Evolutionary conservation across 345 rosid genomes (phyloP).

Genomic region (Murraya koenigii): DNA sequence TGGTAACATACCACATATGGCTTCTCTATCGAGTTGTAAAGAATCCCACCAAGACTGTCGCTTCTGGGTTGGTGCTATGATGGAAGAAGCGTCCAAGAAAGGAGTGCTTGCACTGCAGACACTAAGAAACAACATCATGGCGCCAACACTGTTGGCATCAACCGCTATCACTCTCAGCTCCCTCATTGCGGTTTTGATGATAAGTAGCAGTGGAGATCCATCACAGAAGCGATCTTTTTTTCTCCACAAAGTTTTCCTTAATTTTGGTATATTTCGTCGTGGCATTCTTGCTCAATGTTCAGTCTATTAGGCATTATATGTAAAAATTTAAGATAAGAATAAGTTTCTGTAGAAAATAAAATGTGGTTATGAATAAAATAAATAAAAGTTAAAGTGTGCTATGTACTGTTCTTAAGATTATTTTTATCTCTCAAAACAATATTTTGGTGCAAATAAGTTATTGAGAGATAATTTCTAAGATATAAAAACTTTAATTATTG

Average conservation of each 20-base stretch:
- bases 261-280: conserved; percentile 64
- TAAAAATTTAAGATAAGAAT: no score
- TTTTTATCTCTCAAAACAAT: no score
- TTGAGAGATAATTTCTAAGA: no score
- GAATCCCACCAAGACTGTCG: conserved; percentile 71
- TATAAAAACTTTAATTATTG: no score
- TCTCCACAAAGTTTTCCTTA: conserved; percentile 64
- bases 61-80: conserved; percentile 83
- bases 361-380: no score
- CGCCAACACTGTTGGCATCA: conserved; percentile 83
- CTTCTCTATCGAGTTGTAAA: conserved; percentile 55
- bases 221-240: conserved; percentile 44
- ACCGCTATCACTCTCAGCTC: conserved; percentile 83
- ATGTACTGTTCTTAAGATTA: no score
- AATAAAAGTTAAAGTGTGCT: no score
- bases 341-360: no score
- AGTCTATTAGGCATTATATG: conserved; percentile 81
- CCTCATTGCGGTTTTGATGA: conserved; percentile 66
- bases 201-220: conserved; percentile 20
- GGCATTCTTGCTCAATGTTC: conserved; percentile 69
- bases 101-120: conserved; percentile 94
- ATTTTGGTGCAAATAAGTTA: no score
- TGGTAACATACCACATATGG: conserved; percentile 68
- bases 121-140: conserved; percentile 88
- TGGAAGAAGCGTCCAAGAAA: conserved; percentile 61